Evolutionary conservation across 164 flowering plant species (phyloP), one percentile per base, ranked within the genome.

Genomic region (Houttuynia cordata): DNA sequence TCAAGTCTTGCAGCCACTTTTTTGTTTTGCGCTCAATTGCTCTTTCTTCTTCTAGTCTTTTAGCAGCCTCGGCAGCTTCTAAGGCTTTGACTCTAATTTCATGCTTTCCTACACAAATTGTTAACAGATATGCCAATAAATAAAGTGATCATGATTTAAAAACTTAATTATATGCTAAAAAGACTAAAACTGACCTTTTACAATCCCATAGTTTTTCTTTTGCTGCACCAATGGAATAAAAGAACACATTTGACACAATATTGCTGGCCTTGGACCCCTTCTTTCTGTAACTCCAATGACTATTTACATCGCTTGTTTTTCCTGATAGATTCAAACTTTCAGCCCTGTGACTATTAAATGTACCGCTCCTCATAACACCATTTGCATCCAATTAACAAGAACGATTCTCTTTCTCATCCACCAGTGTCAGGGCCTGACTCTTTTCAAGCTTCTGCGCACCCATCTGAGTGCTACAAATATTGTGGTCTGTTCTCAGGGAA

Each of bases 1-100:
- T 94, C 89, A 62, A 83, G 71, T 71, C 85, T 85, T 69, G 80
- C 34, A 56, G 93, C 96, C 72, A 88, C 96, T 75, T 88, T 94
- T 79, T 87, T 80, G 78, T 71, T 74, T 83, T 85, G 41, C 97
- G 88, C 58, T 88, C 96, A 74, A 78, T 81, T 58, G 88, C 95
- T 70, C 63, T 94, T 70, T 83, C 74, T 73, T 82, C 87, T 71
- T 80, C 91, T 57, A 82, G 73, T 34, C 82, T 87, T 70, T 81
- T 94, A 58, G 90, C 87, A 71, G 87, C 87, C 67, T 80, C 96
- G 61, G 99, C 99, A 68, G 82, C 82, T 73, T 91, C 93, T 56
- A 94, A 75, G 51, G 97, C 87, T 77, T 83, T 94, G 64, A 94
- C 93, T 76, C 83, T 88, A 45, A 85, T 62, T 42, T 91, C 97